phyloP scores from a whole-genome alignment of 176 grass and related monocot species.

The Hsuehochloa calcarea region DNA sequence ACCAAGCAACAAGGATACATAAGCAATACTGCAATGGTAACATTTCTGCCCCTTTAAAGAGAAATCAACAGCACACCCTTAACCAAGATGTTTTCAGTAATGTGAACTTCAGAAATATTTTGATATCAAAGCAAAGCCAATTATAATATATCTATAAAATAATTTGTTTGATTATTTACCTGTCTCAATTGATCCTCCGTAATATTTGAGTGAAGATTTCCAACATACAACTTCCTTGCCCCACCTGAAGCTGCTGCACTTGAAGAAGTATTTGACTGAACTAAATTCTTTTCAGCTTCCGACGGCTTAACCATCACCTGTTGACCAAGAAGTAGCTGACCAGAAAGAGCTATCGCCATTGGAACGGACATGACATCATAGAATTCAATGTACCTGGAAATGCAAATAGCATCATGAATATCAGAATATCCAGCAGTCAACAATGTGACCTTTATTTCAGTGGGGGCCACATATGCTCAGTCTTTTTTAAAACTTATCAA shows the following conservation, averaged over 20 bases:
- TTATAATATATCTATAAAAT: background rate
- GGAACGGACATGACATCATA: slow-evolving; percentile 98
- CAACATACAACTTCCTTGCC: slow-evolving; percentile 92
- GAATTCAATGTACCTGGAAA: slow-evolving; percentile 92
- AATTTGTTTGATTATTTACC: slow-evolving; percentile 37
- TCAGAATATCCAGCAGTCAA: slow-evolving; percentile 13
- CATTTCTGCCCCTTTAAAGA: background rate
- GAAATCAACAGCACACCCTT: background rate
- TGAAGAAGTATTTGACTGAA: slow-evolving; percentile 72
- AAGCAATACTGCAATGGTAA: background rate
- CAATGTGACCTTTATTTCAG: background rate
- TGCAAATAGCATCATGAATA: slow-evolving; percentile 14
- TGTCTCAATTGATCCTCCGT: slow-evolving; percentile 86
- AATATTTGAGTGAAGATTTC: slow-evolving; percentile 95
- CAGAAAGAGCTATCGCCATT: slow-evolving; percentile 91
- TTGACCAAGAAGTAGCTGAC: slow-evolving; percentile 80
- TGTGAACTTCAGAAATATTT: background rate
- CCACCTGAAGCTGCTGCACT: slow-evolving; percentile 73
- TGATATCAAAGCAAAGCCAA: background rate
- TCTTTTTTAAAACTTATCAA: background rate
- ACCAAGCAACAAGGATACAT: background rate
- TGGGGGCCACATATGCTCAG: background rate
- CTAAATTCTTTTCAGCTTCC: slow-evolving; percentile 97
- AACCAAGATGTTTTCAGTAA: background rate
- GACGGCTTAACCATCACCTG: slow-evolving; percentile 94